Percentiles rank a stretch among this genome's conserved stretches.
Conservation (phyloP, 2,329 filamentous ascomycete species). For the Mariannaea elegans region DNA sequence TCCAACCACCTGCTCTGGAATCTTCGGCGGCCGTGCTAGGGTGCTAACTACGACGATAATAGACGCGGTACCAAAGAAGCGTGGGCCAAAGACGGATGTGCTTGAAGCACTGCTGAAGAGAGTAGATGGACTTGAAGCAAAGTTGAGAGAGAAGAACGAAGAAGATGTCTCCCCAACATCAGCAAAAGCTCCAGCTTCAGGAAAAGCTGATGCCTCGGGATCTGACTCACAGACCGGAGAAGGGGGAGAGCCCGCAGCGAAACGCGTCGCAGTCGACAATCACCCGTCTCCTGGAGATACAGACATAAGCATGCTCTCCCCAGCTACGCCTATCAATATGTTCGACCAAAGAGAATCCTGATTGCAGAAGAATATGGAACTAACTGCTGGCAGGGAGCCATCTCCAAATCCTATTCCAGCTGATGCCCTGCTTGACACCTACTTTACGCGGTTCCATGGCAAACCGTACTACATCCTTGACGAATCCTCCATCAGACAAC, state of each 20-base stretch:
- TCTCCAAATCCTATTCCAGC: conserved; percentile 59
- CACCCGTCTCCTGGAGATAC: conserved; percentile 40
- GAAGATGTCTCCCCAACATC: conserved; percentile 40
- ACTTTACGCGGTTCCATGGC: conserved; percentile 81
- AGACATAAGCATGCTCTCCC: conserved; percentile 34
- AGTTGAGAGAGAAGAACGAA: conserved; percentile 74
- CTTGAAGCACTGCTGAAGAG: conserved; percentile 84
- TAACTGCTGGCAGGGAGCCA: conserved; percentile 50
- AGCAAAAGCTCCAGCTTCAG: conserved; percentile 24
- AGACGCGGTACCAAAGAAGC: conserved; percentile 91
- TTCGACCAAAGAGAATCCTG: conserved; percentile 12
- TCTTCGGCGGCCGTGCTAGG: not conserved
- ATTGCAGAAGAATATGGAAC: not conserved
- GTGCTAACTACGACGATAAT: conserved; percentile 6
- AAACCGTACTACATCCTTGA: conserved; percentile 86
- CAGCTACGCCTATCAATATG: conserved; percentile 39
- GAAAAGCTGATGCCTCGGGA: conserved; percentile 38
- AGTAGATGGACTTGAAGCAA: conserved; percentile 85
- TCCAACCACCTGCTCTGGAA: not conserved
- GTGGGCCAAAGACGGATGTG: conserved; percentile 90
- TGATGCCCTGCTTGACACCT: conserved; percentile 77
- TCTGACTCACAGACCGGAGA: conserved; percentile 33
- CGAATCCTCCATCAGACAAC: conserved; percentile 77
- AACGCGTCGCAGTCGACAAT: conserved; percentile 51
- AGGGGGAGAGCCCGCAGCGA: conserved; percentile 49